Base-by-base conservation (phyloP, 768 basidiomycete species). In the Termitomyces sp. region DNA sequence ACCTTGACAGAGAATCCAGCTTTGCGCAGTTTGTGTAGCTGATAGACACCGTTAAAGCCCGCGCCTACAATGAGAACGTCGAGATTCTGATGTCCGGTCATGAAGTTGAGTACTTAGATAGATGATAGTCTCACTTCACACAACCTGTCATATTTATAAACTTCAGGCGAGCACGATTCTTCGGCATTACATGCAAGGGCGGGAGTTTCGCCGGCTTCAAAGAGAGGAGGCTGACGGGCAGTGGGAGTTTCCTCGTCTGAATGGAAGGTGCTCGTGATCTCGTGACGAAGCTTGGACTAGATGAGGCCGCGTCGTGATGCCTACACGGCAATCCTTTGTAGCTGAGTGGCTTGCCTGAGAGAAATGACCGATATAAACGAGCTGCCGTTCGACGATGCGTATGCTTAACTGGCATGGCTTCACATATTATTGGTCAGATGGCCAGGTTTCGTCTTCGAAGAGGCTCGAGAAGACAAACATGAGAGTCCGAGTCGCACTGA, bases 21-120 rank as follows among this genome's bases (percentile, higher is more conserved):
- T 9, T 51, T 20, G 33, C 50, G 50, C 33, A 51, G 33, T 51
- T 20, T 20, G 33, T 51, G n/a, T 18, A 51, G n/a, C n/a, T 51
- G 50, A 51, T 51, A 51, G 5, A 35, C 32, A 1, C 50, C 50
- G 13, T 11, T 51, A 3, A 51, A 51, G 32, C 50, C 50, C 7
- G 50, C 50, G n/a, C 50, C 50, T 9, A 71, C 67, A 28, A 71
- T 60, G 52, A 70, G 65, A 24, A 65, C 64, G 54, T 71, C 70
- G 39, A 68, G 40, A 13, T 60, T 40, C 46, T 40, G 57, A 24
- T 60, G 36, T 20, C 40, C 44, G 28, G 32, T 9, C 55, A 56
- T 56, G 55, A 22, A 28, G 44, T 55, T 9, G 8, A 1, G 22
- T 38, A 38, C 12, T 53, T 15, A 11, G 16, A 42, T 1, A n/a